phyloP scores from a whole-genome alignment of 257 asterid species.

The Ligustrum vulgare region DNA sequence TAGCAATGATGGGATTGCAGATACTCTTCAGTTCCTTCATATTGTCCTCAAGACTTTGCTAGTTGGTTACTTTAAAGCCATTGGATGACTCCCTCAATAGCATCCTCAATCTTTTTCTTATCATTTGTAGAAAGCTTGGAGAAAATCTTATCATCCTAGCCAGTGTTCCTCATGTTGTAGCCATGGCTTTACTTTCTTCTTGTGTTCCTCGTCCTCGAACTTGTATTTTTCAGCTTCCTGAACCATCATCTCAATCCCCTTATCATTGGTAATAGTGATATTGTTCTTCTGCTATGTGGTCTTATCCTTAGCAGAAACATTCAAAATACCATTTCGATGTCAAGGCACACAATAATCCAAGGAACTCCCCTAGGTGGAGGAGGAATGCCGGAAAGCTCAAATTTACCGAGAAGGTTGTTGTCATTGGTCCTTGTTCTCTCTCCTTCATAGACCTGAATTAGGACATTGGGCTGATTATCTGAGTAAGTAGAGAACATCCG shows the following conservation, averaged over 20 bases:
- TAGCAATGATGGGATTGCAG: constrained; percentile 29
- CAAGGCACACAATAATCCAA: constrained; percentile 31
- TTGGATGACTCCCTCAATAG: constrained; percentile 31
- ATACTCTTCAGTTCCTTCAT: constrained; percentile 33
- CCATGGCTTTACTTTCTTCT: constrained; percentile 31
- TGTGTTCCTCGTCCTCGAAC: constrained; percentile 33
- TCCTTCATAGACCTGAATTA: constrained; percentile 31
- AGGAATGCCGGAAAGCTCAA: constrained; percentile 34
- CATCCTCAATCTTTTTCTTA: constrained; percentile 37
- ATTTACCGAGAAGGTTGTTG: constrained; percentile 30
- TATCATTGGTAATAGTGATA: constrained; percentile 35
- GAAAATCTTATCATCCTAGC: constrained; percentile 30
- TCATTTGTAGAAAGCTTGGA: constrained; percentile 28
- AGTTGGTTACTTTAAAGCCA: constrained; percentile 40
- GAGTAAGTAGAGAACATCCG: too few relatives aligned
- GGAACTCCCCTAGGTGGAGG: constrained; percentile 35
- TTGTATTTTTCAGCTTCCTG: too few relatives aligned
- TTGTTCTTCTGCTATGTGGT: constrained; percentile 32
- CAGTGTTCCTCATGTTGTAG: constrained; percentile 35
- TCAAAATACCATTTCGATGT: constrained; percentile 31
- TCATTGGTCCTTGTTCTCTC: constrained; percentile 32
- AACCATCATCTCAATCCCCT: too few relatives aligned
- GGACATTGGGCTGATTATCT: too few relatives aligned
- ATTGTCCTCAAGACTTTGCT: constrained; percentile 41
- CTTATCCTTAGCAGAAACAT: constrained; percentile 33